Evolutionary conservation across 768 basidiomycete species (phyloP).

Genomic region (Mycena rosella): DNA sequence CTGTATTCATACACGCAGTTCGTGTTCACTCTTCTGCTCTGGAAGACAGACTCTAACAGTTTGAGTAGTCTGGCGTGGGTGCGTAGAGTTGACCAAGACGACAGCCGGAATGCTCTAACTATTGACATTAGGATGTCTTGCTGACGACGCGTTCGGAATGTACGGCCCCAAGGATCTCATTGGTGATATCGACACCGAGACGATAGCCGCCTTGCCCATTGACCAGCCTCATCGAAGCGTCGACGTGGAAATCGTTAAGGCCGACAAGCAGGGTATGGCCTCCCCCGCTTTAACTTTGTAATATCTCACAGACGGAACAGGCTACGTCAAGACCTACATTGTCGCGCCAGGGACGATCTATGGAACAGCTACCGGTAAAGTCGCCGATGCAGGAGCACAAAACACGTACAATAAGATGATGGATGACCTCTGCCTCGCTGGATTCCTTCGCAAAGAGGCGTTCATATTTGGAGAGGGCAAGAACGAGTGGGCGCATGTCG

Average conservation of each 20-base stretch:
- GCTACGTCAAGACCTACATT: neutral
- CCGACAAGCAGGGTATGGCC: neutral
- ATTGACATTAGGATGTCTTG: neutral
- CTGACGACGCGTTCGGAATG: conserved; percentile 1
- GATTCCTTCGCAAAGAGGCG: neutral
- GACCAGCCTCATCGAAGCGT: too few species aligned
- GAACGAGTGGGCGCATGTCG: neutral
- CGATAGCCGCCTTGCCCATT: neutral
- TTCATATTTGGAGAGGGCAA: neutral
- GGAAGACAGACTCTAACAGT: neutral
- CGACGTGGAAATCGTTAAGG: neutral
- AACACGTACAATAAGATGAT: neutral
- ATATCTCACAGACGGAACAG: neutral
- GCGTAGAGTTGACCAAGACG: neutral
- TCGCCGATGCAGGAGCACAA: neutral
- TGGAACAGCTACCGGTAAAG: neutral
- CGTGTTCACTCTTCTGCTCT: neutral
- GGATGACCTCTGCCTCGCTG: neutral
- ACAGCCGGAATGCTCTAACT: too few species aligned
- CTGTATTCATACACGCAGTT: neutral
- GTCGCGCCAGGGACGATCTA: neutral
- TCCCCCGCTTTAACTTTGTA: neutral
- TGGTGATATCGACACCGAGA: neutral
- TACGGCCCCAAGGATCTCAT: neutral
- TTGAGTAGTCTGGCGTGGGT: neutral